A percentile compares a stretch with the other conserved stretches of the same genome.
Conservation (phyloP, 768 basidiomycete genomes). For the Mycena chlorophos region DNA sequence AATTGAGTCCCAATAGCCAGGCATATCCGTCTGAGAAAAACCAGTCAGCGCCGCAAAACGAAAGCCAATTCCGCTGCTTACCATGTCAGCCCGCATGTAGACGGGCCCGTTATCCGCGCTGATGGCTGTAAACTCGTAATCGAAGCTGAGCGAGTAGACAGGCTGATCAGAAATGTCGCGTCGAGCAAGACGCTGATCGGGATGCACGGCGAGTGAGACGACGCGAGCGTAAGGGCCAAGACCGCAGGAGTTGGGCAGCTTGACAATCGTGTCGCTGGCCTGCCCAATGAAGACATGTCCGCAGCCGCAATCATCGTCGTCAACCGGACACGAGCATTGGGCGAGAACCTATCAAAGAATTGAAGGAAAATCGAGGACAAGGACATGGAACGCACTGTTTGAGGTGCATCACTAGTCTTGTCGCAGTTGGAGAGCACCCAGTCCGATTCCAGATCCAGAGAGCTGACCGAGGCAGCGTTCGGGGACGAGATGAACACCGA, state of each 20-base stretch:
- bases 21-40: constrained; percentile 13
- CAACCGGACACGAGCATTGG: constrained; percentile 24
- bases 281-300: constrained; percentile 26
- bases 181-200: constrained; percentile 21
- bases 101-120: constrained; percentile 13
- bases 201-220: constrained; percentile 20
- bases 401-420: constrained; percentile 23
- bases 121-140: constrained; percentile 23
- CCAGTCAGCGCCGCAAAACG: not conserved
- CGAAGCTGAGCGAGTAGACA: constrained; percentile 21
- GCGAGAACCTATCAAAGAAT: constrained; percentile 20
- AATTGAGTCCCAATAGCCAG: constrained; percentile 18
- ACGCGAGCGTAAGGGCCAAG: constrained; percentile 30
- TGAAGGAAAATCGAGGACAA: not conserved
- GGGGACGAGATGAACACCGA: constrained; percentile 29
- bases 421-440: constrained; percentile 27
- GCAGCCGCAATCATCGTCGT: constrained; percentile 18
- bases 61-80: not conserved
- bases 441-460: constrained; percentile 23
- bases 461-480: constrained; percentile 27
- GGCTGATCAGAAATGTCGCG: constrained; percentile 13
- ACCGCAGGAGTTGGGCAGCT: constrained; percentile 26
- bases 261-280: constrained; percentile 27
- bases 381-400: constrained; percentile 4
- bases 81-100: constrained; percentile 15